A percentile compares a stretch with the other conserved stretches of the same genome.
phyloP scores from a whole-genome alignment of 805 yeast genomes.

The Ogataea pignaliae region DNA sequence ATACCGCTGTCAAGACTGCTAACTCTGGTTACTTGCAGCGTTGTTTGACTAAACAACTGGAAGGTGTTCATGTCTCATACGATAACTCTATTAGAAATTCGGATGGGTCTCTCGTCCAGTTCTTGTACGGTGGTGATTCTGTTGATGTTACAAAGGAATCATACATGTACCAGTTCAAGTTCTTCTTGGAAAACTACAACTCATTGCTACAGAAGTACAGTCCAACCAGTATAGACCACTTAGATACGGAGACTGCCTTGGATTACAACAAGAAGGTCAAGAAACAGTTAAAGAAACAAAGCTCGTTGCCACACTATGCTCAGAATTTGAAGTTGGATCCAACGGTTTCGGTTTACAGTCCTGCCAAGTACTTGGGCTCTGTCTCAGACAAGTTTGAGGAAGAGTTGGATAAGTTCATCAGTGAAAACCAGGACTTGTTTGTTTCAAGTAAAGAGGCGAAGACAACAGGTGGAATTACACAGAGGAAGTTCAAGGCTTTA shows the following conservation, averaged over 20 bases:
- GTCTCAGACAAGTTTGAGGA: slow-evolving; percentile 87
- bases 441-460: slow-evolving; percentile 46
- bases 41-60: slow-evolving; percentile 96
- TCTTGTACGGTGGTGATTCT: slow-evolving; percentile 96
- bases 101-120: slow-evolving; percentile 91
- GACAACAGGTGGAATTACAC: slow-evolving; percentile 47
- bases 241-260: slow-evolving; percentile 82
- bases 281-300: slow-evolving; percentile 66
- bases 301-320: slow-evolving; percentile 55
- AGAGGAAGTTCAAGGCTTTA: slow-evolving; percentile 86
- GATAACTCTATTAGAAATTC: slow-evolving; percentile 95
- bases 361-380: slow-evolving; percentile 86
- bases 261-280: slow-evolving; percentile 76
- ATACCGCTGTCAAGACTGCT: slow-evolving; percentile 98
- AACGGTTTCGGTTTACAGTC: slow-evolving; percentile 77
- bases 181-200: slow-evolving; percentile 88
- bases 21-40: slow-evolving; percentile 98
- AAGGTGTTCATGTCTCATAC: slow-evolving; percentile 91
- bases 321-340: slow-evolving; percentile 77
- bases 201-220: slow-evolving; percentile 82
- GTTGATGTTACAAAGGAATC: slow-evolving; percentile 93
- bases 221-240: slow-evolving; percentile 69
- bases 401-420: slow-evolving; percentile 68
- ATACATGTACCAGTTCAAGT: slow-evolving; percentile 87
- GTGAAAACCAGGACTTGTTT: slow-evolving; percentile 50